These are phyloP conservation scores for Nasturtium officinale DNA, from an alignment of 345 rosid genomes.

Conservation along the genomic window DNA sequence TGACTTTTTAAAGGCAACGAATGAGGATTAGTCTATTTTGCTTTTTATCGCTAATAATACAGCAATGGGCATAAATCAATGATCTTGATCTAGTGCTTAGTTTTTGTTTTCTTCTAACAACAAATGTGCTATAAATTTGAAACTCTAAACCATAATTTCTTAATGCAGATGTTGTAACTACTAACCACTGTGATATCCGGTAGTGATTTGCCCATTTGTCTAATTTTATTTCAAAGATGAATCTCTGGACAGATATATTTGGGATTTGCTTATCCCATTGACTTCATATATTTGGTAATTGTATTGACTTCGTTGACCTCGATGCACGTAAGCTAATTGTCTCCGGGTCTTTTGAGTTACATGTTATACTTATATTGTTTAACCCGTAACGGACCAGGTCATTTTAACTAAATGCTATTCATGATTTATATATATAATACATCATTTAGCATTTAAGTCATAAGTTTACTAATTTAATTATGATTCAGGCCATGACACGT, in stretches of 20 bases:
- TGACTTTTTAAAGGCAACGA: background rate
- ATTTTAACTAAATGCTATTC: constrained; percentile 23
- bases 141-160: background rate
- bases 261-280: constrained; percentile 42
- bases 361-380: background rate
- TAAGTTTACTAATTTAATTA: background rate
- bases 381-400: constrained; percentile 11
- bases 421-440: constrained; percentile 8
- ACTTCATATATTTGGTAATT: constrained; percentile 28
- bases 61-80: background rate
- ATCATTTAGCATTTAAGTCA: constrained; percentile 8
- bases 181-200: background rate
- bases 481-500: background rate
- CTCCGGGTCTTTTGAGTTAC: constrained; percentile 35
- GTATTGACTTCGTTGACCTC: constrained; percentile 39
- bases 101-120: background rate
- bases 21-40: background rate
- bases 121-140: background rate
- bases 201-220: background rate
- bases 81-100: background rate
- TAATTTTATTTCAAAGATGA: background rate
- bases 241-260: background rate
- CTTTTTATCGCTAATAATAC: background rate
- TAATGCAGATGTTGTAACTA: background rate
- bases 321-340: constrained; percentile 31